These are phyloP conservation scores for Volutella citrinella DNA, from an alignment of 2,329 filamentous ascomycete genomes.

Conservation along the genomic window DNA sequence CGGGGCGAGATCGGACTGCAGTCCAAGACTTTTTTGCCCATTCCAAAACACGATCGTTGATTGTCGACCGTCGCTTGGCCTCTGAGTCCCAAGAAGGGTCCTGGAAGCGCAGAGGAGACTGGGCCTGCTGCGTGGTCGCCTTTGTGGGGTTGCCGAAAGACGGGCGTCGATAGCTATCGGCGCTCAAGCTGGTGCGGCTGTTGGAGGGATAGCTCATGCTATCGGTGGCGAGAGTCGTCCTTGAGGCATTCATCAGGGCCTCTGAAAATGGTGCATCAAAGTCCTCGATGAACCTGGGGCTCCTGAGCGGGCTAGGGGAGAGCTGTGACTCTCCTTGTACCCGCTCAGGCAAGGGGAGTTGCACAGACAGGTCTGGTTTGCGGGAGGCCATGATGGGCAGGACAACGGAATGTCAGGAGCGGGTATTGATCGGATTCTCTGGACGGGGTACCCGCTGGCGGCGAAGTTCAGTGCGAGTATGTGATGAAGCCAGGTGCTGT, in stretches of 20 bases:
- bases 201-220: constrained; percentile 24
- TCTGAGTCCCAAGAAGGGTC: constrained; percentile 27
- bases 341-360: constrained; percentile 23
- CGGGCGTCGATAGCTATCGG: constrained; percentile 15
- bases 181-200: constrained; percentile 25
- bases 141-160: constrained; percentile 5
- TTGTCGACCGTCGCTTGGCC: constrained; percentile 24
- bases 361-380: constrained; percentile 25
- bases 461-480: too few species aligned
- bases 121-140: constrained; percentile 2
- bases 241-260: constrained; percentile 30
- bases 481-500: too few species aligned
- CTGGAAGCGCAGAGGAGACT: constrained; percentile 19
- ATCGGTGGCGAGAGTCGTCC: constrained; percentile 25
- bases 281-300: constrained; percentile 36
- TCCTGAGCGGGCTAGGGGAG: constrained; percentile 20
- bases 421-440: constrained; percentile 1
- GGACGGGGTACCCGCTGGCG: too few species aligned
- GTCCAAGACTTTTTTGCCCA: constrained; percentile 34
- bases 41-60: constrained; percentile 31
- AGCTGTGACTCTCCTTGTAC: constrained; percentile 19
- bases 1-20: constrained; percentile 22
- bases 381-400: constrained; percentile 24
- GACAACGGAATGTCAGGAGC: constrained; percentile 11
- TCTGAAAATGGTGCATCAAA: constrained; percentile 38